Base-by-base conservation (phyloP, 73 alveolate genomes). In the Urostyla sp. region DNA sequence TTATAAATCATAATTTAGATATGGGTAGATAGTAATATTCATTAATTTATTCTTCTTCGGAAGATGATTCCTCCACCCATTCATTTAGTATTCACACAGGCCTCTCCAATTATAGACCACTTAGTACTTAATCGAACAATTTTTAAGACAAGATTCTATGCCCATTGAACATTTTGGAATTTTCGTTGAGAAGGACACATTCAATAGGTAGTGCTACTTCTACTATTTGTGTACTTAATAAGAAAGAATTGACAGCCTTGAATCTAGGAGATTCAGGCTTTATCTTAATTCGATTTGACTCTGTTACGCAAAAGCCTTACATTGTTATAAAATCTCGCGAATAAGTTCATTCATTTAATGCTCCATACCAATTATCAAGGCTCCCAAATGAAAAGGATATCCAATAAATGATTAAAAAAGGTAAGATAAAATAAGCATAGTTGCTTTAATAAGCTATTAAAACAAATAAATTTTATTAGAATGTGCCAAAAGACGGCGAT, bases 201-300 rank as follows among this genome's bases (percentile, higher is more conserved):
- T 32, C 43, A 1, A 55, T 49, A 13, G 87, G 95, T 69, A 61
- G 75, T 51, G 37, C 91, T 3, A 87, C 95, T 0, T 87, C 82
- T 0, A 52, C 75, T 5, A n/a, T 82, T 0, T 51, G 84, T 2
- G 67, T 73, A 31, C 40, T 87, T 3, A 59, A 72, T 21, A 59
- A 74, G 2, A 34, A 61, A 16, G 59, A 34, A 7, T 81, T 87
- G 7, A 24, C 57, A 21, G 67, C 86, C 2, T 63, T 85, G 23
- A 79, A 81, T 30, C 46, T 87, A 11, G 95, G 95, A 5, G 95
- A 87, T 67, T 81, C 95, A 32, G 75, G 84, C 31, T 59, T 56
- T 24, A 28, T 87, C 31, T 54, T 87, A 0, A 31, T 87, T 0
- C 37, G 95, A 51, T 66, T 66, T 66, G 80, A 66, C 27, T n/a